Base-by-base conservation (phyloP, 768 basidiomycete species). In the Phaffia australis region DNA sequence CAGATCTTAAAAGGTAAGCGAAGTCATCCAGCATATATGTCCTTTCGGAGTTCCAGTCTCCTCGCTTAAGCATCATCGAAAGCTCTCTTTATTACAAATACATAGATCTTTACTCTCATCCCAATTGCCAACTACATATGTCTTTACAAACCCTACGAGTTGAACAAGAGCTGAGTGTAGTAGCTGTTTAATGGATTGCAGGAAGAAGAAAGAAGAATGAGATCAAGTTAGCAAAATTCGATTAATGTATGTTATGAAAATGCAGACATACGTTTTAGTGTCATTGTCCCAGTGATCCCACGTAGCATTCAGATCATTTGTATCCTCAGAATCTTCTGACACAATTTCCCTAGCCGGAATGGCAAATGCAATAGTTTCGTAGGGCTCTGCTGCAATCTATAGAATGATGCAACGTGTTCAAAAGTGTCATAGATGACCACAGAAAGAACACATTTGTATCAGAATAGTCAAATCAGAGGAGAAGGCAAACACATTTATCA, bases 261-360 rank as follows among this genome's bases (percentile, higher is more conserved):
- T 92, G 6, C 4, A 11, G 6, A 42, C 35, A 42, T 42, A 94
- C 77, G 95, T 91, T 78, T 97, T 97, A 60, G 92, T 94, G 75
- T 99, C 94, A n/a, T 88, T 85, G 75, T 98, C 95, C 95, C 94
- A 98, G 74, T 97, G 89, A 50, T 93, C 93, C 95, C 95, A 99
- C 6, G 68, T 63, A 52, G 70, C 71, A 23, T 72, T 71, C 30
- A 70, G 69, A n/a, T 71, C 70, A 30, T 52, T 69, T 2, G 90
- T 87, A 73, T 91, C 90, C 56, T 88, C 83, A 21, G 76, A 74
- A 63, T 72, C 71, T 55, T 67, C 66, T 47, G 76, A 76, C 29
- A 80, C 80, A 69, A 99, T 93, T 77, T 98, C 93, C 60, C 89
- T 84, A 29, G 95, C 88, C 56, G 94, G 95, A 73, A 99, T 91